These are phyloP conservation scores for Cercospora citrullina DNA, from an alignment of 2,329 filamentous ascomycete genomes.

Conservation along the genomic window DNA sequence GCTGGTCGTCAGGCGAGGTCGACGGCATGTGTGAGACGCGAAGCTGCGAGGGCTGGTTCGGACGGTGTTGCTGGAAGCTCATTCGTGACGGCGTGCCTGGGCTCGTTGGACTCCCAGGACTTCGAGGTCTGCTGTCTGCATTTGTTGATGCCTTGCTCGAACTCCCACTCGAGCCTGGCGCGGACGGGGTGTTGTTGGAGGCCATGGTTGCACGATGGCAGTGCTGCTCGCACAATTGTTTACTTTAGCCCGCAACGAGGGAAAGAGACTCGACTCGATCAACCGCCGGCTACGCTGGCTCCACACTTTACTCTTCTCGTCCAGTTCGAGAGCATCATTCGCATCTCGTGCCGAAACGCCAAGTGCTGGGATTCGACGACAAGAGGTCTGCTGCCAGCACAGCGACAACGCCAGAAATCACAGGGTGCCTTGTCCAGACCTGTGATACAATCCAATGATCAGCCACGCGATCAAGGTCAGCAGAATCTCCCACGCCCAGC, in stretches of 20 bases:
- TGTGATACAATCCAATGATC: not conserved
- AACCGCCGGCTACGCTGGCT: slow-evolving; percentile 4
- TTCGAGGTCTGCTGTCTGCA: slow-evolving; percentile 3
- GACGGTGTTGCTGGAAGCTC: slow-evolving; percentile 31
- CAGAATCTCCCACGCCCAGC: not conserved
- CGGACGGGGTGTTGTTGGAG: not conserved
- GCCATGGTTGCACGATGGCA: not conserved
- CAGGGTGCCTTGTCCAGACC: slow-evolving; percentile 6
- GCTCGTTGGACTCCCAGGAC: slow-evolving; percentile 19
- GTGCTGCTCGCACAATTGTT: not conserved
- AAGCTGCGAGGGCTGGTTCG: slow-evolving; percentile 38
- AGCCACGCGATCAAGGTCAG: slow-evolving; percentile 5
- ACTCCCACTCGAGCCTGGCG: slow-evolving; percentile 4
- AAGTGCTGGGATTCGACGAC: not conserved
- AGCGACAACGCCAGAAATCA: not conserved
- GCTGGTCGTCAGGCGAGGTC: slow-evolving; percentile 45
- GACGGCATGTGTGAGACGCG: slow-evolving; percentile 47
- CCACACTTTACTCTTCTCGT: slow-evolving; percentile 11
- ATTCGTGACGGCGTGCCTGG: slow-evolving; percentile 11
- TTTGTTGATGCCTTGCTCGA: not conserved
- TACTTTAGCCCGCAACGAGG: not conserved
- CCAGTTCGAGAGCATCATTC: slow-evolving; percentile 6
- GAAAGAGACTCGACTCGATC: slow-evolving; percentile 2
- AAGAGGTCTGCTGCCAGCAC: slow-evolving; percentile 10
- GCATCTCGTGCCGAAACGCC: not conserved